Conservation (phyloP, 192 early-diverging fungal species). For the Ambispora gerdemannii region DNA sequence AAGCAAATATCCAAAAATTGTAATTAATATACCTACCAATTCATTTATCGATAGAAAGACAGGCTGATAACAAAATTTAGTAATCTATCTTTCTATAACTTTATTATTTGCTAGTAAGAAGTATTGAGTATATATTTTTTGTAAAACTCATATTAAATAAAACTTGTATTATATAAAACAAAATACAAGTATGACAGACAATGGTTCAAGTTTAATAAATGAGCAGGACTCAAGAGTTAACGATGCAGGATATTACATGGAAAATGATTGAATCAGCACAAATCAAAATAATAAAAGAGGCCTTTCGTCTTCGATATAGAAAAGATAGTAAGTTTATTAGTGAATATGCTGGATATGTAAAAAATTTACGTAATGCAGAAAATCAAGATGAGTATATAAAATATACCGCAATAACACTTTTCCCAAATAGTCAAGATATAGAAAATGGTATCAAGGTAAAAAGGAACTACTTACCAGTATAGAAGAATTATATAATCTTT, state of each 20-base stretch:
- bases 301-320: neutral
- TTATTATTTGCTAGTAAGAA: neutral
- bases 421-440: neutral
- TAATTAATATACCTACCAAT: conserved; percentile 1
- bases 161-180: neutral
- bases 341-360: conserved; percentile 9
- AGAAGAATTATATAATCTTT: neutral
- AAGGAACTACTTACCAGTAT: conserved; percentile 8
- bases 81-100: conserved; percentile 5
- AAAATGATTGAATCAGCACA: too few species aligned
- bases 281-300: too few species aligned
- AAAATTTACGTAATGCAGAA: neutral
- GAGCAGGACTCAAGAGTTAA: neutral
- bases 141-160: neutral
- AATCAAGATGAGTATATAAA: neutral
- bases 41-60: too few species aligned
- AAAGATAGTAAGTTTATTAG: conserved; percentile 11
- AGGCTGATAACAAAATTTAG: too few species aligned
- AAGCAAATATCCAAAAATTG: conserved; percentile 18
- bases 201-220: conserved; percentile 1
- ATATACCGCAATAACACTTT: neutral
- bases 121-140: too few species aligned
- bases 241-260: neutral
- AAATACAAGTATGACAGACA: conserved; percentile 2
- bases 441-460: conserved; percentile 10